Evolutionary conservation across 139 green algal genomes (phyloP), one percentile per base, ranked within the genome.

Genomic region (Spirogloea muscicola): DNA sequence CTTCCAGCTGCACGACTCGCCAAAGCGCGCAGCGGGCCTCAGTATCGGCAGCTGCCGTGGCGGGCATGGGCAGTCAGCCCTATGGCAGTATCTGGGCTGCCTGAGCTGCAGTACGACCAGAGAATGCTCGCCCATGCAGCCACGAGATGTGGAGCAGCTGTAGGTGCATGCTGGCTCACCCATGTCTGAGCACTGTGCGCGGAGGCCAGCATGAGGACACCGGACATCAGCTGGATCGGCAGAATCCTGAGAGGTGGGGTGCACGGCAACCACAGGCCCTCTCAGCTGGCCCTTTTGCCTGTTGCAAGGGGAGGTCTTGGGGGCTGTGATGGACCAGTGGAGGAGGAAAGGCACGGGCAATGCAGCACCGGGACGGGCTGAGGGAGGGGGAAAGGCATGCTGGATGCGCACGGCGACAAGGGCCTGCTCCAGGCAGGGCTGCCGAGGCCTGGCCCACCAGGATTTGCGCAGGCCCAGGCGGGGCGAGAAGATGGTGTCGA

Each of bases 401-500:
- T n/a, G n/a, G n/a, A n/a, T n/a, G n/a, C n/a, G n/a, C n/a, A n/a
- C n/a, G n/a, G n/a, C n/a, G n/a, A n/a, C n/a, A n/a, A n/a, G n/a
- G n/a, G n/a, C n/a, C n/a, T n/a, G n/a, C n/a, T n/a, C n/a, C n/a
- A n/a, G n/a, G n/a, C n/a, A 7, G 49, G 49, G 13, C 10, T 29
- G 4, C 33, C 43, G 55, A 40, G 37, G 46, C 4, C n/a, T 31
- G 43, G 46, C 75, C 41, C 95, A 92, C 92, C 92, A 97, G 33
- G 70, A 89, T 83, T 94, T 94, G 27, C 92, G 83, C 10, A 85
- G 69, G 0, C 91, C 91, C 39, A 95, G 68, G 0, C 58, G 29
- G 1, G 63, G 36, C 33, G 40, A 78, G 88, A 92, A 92, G 3
- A 93, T 29, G 0, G 68, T 87, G 80, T 97, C 92, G 5, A 97